phyloP scores from a whole-genome alignment of 805 yeast genomes.

The Metschnikowia baotianmanensis region DNA sequence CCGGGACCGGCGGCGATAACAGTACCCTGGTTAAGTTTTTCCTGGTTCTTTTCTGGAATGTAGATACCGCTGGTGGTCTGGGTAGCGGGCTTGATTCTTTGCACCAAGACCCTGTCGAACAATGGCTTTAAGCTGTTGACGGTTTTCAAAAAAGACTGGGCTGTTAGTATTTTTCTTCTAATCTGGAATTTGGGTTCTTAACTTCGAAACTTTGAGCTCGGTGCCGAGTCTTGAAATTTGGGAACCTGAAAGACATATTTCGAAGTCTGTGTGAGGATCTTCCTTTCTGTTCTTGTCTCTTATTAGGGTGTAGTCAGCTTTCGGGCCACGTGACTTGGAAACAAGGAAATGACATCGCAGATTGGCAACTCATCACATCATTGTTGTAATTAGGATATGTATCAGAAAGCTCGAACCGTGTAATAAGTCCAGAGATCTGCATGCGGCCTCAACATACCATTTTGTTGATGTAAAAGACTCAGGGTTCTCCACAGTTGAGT shows the following conservation, averaged over 20 bases:
- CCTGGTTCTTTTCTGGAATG: conserved; percentile 94
- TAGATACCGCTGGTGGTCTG: conserved; percentile 90
- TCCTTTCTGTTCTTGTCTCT: too few relatives aligned
- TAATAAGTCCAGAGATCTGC: not conserved
- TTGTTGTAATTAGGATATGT: not conserved
- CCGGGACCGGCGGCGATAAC: conserved; percentile 92
- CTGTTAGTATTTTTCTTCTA: conserved; percentile 21
- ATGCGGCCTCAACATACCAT: conserved; percentile 1
- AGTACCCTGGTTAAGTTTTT: conserved; percentile 87
- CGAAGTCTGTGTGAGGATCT: too few relatives aligned
- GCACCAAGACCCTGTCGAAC: conserved; percentile 94
- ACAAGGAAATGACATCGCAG: too few relatives aligned
- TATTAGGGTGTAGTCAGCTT: too few relatives aligned
- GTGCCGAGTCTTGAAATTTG: too few relatives aligned
- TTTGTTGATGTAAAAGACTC: not conserved
- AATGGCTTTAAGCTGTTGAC: conserved; percentile 89
- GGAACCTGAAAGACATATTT: too few relatives aligned
- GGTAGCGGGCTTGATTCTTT: conserved; percentile 86
- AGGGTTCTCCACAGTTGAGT: not conserved
- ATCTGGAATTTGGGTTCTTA: too few relatives aligned
- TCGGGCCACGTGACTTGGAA: too few relatives aligned
- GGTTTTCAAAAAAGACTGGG: conserved; percentile 63
- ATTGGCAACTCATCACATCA: too few relatives aligned
- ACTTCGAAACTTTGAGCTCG: too few relatives aligned
- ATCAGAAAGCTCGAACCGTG: not conserved